Evolutionary conservation across 768 basidiomycete species (phyloP).

Genomic region (Suillus bovinus): DNA sequence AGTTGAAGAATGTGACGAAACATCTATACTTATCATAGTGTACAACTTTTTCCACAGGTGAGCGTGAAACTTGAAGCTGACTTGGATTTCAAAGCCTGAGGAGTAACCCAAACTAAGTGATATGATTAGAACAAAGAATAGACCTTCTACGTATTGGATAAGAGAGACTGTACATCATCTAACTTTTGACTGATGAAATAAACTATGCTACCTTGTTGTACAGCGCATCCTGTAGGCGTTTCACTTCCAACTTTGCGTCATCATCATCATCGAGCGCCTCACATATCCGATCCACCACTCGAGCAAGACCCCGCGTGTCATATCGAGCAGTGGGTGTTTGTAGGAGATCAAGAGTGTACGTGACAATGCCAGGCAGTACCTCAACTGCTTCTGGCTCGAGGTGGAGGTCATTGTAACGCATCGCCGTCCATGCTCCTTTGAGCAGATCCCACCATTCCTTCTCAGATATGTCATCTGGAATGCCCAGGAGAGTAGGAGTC

Average conservation of each 20-base stretch:
- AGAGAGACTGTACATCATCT: too few species aligned
- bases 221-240: background rate
- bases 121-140: too few species aligned
- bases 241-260: background rate
- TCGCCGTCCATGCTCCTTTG: conserved; percentile 3
- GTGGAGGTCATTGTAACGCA: background rate
- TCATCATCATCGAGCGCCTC: background rate
- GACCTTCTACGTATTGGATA: too few species aligned
- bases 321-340: background rate
- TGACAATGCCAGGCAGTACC: background rate
- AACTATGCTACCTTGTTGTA: too few species aligned
- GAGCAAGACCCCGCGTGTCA: background rate
- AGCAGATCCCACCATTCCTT: background rate
- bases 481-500: background rate
- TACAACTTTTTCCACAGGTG: too few species aligned
- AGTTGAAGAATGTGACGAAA: too few species aligned
- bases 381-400: background rate
- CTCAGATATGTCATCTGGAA: background rate
- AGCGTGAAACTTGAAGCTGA: too few species aligned
- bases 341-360: background rate
- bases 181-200: too few species aligned
- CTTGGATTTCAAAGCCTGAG: too few species aligned
- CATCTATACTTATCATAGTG: too few species aligned
- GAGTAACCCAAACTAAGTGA: too few species aligned
- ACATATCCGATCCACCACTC: background rate